Evolutionary conservation across 1,284 basidiomycete genomes (phyloP), one percentile per base, ranked within the genome.

Genomic region (Peniophora sp.): DNA sequence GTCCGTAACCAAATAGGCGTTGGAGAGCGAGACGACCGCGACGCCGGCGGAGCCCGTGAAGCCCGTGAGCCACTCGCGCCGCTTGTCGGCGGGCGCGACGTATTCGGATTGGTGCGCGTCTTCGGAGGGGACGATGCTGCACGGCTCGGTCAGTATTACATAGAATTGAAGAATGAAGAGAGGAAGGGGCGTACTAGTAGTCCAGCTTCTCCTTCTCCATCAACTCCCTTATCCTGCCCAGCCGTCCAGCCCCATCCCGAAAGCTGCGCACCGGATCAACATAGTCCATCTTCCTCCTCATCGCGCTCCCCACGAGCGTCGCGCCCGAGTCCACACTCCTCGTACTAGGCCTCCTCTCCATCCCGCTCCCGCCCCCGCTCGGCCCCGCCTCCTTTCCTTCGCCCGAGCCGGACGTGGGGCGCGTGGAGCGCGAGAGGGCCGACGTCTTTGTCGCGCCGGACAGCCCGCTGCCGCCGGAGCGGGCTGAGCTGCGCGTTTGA

Each of bases 51-150:
- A 84, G 12, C 94, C 94, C 17, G 81, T 80, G 65, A 97, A 97
- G 17, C 89, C 88, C 22, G 89, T 85, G 49, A 97, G 84, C 72
- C 79, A 97, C 60, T 88, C 81, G 50, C 88, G 75, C 27, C 93
- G 81, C 64, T 88, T 87, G 63, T 97, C 92, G 47, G 83, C 81
- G 5, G 75, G 66, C 8, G 90, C 83, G 11, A 94, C 85, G 56
- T 91, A 92, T 65, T 97, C 94, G 3, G 91, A 93, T 52, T 83
- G 83, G 64, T 97, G 93, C 10, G 92, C 86, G 64, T 97, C 93
- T 63, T 92, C 89, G 49, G 80, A 85, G 1, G 92, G 89, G 27
- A 96, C 71, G 51, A 88, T 63, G 58, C 83, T 86, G 57, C 12
- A 32, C 3, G 20, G 3, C 18, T 11, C 20, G 18, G 10, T 36